A percentile compares a stretch with the other conserved stretches of the same genome.
Conservation (phyloP, 805 yeast genomes). For the fission yeast (Schizosaccharomyces pombe) region ASM294v3 CU329670.1:2995501-2996000, state of each 20-base stretch:
- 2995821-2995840: no score
- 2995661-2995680: constrained; percentile 76
- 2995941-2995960: no score
- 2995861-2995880: no score
- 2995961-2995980: no score
- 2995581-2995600: constrained; percentile 88
- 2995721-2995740: constrained; percentile 31
- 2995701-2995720: background rate
- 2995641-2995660: constrained; percentile 48
- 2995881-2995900: no score
- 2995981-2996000: no score
- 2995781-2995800: background rate
- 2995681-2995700: constrained; percentile 30
- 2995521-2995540: constrained; percentile 50
- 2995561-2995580: constrained; percentile 67
- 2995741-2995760: constrained; percentile 84
- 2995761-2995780: constrained; percentile 35
- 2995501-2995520: constrained; percentile 91
- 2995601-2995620: constrained; percentile 98
- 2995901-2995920: no score
- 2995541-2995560: constrained; percentile 59
- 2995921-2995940: no score
- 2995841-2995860: no score
- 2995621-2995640: constrained; percentile 92
- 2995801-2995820: no score